Evolutionary conservation across 495 filamentous ascomycete genomes (phyloP), one percentile per base, ranked within the genome.

Genomic region (Evernia prunastri): DNA sequence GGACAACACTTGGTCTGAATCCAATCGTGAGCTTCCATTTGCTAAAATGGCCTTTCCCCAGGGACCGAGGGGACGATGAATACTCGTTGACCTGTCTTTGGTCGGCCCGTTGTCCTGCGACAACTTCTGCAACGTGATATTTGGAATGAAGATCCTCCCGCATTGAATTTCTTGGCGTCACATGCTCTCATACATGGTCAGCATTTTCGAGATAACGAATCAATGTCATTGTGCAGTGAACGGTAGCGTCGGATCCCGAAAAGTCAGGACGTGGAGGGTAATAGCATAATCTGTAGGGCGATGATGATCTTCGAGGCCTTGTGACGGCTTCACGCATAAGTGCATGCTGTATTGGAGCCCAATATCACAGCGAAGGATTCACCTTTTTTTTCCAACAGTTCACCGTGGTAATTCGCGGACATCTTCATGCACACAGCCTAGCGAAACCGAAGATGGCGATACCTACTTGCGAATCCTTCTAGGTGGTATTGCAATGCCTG

Each of bases 391-490:
- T 54, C 27, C 18, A 33, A 0, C 29, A 3, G 4, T 54, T n/a
- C 13, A 54, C 15, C 0, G 17, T 33, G 51, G 6, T n/a, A 17
- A 31, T 33, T 54, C 51, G 51, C 51, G 18, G 29, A 27, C 51
- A 54, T 33, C 51, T 31, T 56, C 39, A 63, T 43, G 51, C 49
- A 63, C 47, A 15, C 12, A 56, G 60, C 60, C 60, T 56, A 31
- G 40, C n/a, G 51, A 56, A 37, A 56, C 20, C 3, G 25, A 49
- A 60, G 59, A 27, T 49, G 40, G 40, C 42, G 25, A 25, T 49
- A 47, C 42, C 23, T 49, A 47, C 42, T 35, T 43, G 40, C 47
- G 31, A 54, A 56, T 56, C 60, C 36, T 56, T 54, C 23, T 40
- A 18, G 29, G 27, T 33, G 51, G 25, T 54, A 40, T 45, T 12